These are phyloP conservation scores for Anthostomella pinea DNA, from an alignment of 2,329 filamentous ascomycete genomes.

Conservation along the genomic window DNA sequence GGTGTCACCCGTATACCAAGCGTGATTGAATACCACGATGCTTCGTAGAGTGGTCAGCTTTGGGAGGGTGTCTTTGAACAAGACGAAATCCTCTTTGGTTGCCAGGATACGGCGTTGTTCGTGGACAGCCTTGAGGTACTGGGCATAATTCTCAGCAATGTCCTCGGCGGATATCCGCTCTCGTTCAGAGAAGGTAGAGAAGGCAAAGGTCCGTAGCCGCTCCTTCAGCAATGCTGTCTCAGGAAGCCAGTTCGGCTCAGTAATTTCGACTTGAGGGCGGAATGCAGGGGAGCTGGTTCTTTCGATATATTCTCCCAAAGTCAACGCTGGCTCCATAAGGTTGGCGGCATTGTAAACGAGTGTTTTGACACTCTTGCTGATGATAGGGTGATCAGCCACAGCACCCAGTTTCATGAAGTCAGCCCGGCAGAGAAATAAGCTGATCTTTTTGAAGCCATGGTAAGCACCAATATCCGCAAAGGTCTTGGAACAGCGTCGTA, in stretches of 20 bases:
- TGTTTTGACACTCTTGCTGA: slow-evolving; percentile 6
- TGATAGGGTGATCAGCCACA: slow-evolving; percentile 8
- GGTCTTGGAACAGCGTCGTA: slow-evolving; percentile 9
- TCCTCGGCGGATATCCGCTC: slow-evolving; percentile 1
- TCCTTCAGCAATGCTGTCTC: neutral
- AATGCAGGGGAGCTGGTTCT: neutral
- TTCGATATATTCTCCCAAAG: slow-evolving; percentile 1
- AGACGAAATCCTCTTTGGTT: slow-evolving; percentile 1
- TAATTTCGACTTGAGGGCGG: neutral
- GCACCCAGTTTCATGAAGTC: slow-evolving; percentile 7
- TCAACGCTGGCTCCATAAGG: neutral
- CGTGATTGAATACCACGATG: slow-evolving; percentile 1
- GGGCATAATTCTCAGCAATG: slow-evolving; percentile 6
- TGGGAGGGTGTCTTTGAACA: slow-evolving; percentile 6
- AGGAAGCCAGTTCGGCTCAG: slow-evolving; percentile 4
- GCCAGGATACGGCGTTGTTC: slow-evolving; percentile 5
- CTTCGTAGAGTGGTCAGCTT: slow-evolving; percentile 3
- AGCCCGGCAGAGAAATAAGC: slow-evolving; percentile 1
- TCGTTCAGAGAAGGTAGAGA: neutral
- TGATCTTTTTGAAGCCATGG: slow-evolving; percentile 4
- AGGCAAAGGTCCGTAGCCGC: neutral
- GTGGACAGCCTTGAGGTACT: neutral
- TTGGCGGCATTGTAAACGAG: slow-evolving; percentile 6
- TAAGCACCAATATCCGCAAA: slow-evolving; percentile 7
- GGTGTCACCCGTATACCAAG: neutral